Evolutionary conservation across 2,329 filamentous ascomycete genomes (phyloP).

Genomic region (Talaromyces atroroseus): DNA sequence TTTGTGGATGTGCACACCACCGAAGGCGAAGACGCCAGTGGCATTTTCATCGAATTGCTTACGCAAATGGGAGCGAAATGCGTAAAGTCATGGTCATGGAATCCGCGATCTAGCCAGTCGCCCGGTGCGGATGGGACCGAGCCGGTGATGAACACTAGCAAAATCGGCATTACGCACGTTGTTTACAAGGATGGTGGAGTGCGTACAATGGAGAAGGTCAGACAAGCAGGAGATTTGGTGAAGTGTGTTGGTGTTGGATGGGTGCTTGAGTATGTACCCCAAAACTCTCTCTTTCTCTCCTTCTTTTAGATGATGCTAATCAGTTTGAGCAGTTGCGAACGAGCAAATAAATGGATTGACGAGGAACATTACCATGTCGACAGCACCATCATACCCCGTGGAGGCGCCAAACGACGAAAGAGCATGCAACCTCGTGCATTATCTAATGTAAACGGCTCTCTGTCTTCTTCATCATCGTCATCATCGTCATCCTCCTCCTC

Average conservation of each 20-base stretch:
- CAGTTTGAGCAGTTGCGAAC: conserved; percentile 56
- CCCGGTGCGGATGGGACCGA: conserved; percentile 29
- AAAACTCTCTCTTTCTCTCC: neutral
- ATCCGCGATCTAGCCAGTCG: conserved; percentile 46
- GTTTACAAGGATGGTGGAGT: conserved; percentile 83
- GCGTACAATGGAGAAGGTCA: conserved; percentile 74
- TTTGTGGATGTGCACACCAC: conserved; percentile 80
- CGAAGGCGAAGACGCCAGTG: conserved; percentile 73
- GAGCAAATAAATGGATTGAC: conserved; percentile 70
- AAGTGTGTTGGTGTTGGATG: conserved; percentile 83
- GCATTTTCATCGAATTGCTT: conserved; percentile 74
- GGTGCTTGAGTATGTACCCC: conserved; percentile 70
- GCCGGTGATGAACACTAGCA: conserved; percentile 28
- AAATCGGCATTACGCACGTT: conserved; percentile 77
- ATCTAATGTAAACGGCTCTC: conserved; percentile 61
- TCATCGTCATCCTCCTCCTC: conserved; percentile 6
- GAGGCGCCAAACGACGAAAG: conserved; percentile 67
- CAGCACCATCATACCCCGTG: conserved; percentile 60
- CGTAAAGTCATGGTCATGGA: conserved; percentile 71
- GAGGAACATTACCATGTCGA: conserved; percentile 66
- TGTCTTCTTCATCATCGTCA: conserved; percentile 29
- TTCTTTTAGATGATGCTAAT: conserved; percentile 15
- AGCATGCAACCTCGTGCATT: conserved; percentile 73
- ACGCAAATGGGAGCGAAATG: conserved; percentile 76
- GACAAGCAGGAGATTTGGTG: conserved; percentile 65